These are phyloP conservation scores for Leucosporidium creatinivorum DNA, from an alignment of 768 basidiomycete species.

Conservation along the genomic window DNA sequence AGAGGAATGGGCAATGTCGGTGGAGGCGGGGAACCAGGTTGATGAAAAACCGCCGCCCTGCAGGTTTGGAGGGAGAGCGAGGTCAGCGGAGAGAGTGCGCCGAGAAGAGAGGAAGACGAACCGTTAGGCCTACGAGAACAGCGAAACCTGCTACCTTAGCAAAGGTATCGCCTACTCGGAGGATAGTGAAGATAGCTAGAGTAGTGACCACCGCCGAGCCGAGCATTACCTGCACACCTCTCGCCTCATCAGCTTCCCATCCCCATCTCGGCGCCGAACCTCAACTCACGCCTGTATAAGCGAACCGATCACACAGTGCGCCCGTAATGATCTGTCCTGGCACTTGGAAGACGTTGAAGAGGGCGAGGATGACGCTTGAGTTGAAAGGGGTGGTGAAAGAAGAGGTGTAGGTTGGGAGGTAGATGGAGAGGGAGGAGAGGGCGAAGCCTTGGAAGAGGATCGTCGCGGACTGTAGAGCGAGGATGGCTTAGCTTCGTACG, in stretches of 20 bases:
- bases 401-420: background rate
- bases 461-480: background rate
- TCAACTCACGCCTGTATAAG: background rate
- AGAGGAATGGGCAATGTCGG: background rate
- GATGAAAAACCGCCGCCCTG: background rate
- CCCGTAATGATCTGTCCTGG: constrained; percentile 4
- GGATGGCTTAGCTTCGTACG: too few relatives aligned
- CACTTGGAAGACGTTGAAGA: background rate
- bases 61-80: background rate
- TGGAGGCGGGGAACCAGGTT: background rate
- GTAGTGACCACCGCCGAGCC: background rate
- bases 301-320: background rate
- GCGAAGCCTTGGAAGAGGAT: background rate
- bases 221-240: background rate
- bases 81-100: background rate
- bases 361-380: background rate
- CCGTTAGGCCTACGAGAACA: background rate
- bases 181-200: background rate
- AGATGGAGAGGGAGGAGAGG: background rate
- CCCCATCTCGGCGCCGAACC: too few relatives aligned
- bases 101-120: background rate
- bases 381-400: background rate
- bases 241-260: too few relatives aligned
- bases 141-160: background rate
- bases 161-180: constrained; percentile 1